Evolutionary conservation across 805 yeast species (phyloP), one percentile per base, ranked within the genome.

Genomic region (Yamadazyma kitorensis): DNA sequence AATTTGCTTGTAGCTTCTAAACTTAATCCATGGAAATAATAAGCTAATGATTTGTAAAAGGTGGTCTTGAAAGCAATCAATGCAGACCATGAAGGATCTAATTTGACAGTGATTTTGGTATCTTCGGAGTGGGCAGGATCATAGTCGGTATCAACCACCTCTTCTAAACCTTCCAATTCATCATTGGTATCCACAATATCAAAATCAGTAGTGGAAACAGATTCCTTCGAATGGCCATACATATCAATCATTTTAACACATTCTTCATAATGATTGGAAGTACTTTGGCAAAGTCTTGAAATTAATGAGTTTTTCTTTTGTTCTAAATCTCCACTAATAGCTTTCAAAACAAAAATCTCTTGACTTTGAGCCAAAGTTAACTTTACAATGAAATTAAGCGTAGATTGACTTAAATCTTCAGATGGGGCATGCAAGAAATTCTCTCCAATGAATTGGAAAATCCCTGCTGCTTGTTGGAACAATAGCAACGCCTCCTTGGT

Each of bases 341-440:
- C 75, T 44, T 78, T 82, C 49, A 80, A 54, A 3, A 82, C 60
- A 54, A 91, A 89, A 5, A 83, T 72, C 45, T 93, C 96, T 53
- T 89, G 96, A 3, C 93, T 86, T 55, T 91, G 96, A 0, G 94
- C 93, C 36, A 87, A 64, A 76, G 82, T 78, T 35, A 89, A 55
- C 43, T 72, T 72, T 11, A 70, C 55, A 32, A 91, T 68, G 22
- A 86, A 80, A 26, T 70, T 69, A 7, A 86, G 76, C 0, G 86
- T 78, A 15, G 81, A 76, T 21, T 82, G 83, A 40, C 73, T 68
- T 31, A 89, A 62, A 57, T 91, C 98, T 4, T 71, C 64, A 4
- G 88, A 77, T 1, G 98, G 96, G 0, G 96, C 91, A 58, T 89
- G 93, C 29, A 88, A 61, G 57, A 91, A 91, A 57, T 83, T 85